A percentile compares a stretch with the other conserved stretches of the same genome.
These are phyloP conservation scores for Saccharomycopsis selenospora DNA, from an alignment of 805 yeast species.

Conservation along the genomic window DNA sequence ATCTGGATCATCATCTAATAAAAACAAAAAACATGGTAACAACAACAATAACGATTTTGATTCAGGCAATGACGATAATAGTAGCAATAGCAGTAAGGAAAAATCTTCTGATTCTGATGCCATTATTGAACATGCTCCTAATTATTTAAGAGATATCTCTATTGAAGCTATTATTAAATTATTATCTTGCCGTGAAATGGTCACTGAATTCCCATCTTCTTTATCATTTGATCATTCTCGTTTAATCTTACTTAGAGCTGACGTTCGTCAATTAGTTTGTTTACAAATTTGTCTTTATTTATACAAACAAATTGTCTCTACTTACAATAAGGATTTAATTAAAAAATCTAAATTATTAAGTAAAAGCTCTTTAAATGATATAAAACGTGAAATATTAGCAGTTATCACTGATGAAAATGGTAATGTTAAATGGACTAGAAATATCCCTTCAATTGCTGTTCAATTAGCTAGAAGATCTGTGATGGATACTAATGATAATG, in stretches of 20 bases:
- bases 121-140: constrained; percentile 7
- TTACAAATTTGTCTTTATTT: constrained; percentile 64
- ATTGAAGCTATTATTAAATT: constrained; percentile 52
- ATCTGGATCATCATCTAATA: constrained; percentile 5
- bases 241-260: constrained; percentile 70
- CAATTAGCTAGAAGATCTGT: constrained; percentile 44
- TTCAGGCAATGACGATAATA: neutral
- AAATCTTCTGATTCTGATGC: neutral
- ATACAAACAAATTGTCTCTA: constrained; percentile 57
- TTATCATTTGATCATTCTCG: constrained; percentile 80
- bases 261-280: constrained; percentile 78
- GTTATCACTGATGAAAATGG: constrained; percentile 82
- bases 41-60: constrained; percentile 1
- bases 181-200: constrained; percentile 73
- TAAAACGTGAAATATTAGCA: constrained; percentile 68
- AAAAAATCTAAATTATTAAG: constrained; percentile 32
- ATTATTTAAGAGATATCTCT: constrained; percentile 33
- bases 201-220: constrained; percentile 74
- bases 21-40: neutral
- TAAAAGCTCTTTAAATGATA: constrained; percentile 34
- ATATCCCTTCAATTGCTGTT: constrained; percentile 62
- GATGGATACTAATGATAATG: constrained; percentile 19
- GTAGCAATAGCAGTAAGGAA: too few species aligned
- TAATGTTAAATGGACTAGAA: constrained; percentile 84
- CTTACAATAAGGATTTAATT: constrained; percentile 27